phyloP scores from a whole-genome alignment of 148 eudicot genomes.

The Persicaria maculosa region DNA sequence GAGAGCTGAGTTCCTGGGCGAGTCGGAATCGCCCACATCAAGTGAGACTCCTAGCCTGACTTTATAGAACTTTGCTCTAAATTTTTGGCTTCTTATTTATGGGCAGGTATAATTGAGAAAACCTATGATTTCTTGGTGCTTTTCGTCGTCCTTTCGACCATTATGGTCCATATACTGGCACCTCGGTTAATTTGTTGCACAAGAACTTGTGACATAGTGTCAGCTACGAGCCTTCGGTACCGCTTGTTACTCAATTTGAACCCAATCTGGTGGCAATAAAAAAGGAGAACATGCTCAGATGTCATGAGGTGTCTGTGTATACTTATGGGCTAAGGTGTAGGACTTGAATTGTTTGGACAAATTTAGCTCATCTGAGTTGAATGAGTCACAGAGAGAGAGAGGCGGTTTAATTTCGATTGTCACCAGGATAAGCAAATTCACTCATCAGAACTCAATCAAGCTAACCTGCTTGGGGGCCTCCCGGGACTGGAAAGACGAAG shows the following conservation, averaged over 20 bases:
- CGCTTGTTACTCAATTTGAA: too few species aligned
- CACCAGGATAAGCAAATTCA: slow-evolving; percentile 13
- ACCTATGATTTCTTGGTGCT: background rate
- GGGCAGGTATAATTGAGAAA: background rate
- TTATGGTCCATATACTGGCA: background rate
- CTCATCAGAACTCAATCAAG: slow-evolving; percentile 21
- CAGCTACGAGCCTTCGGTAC: background rate
- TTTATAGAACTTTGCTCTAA: background rate
- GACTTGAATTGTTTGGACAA: background rate
- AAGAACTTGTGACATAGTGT: background rate
- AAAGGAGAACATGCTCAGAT: too few species aligned
- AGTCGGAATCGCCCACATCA: slow-evolving; percentile 22
- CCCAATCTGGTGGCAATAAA: too few species aligned
- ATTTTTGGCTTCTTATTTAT: slow-evolving; percentile 1
- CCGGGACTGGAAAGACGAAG: slow-evolving; percentile 65
- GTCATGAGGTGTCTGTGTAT: too few species aligned
- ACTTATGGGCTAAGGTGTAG: too few species aligned
- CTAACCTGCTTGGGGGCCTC: slow-evolving; percentile 72
- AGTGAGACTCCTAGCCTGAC: slow-evolving; percentile 15
- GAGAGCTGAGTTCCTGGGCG: slow-evolving; percentile 76
- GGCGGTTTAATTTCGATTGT: slow-evolving; percentile 21
- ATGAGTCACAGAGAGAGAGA: slow-evolving; percentile 27
- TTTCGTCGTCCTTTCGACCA: background rate
- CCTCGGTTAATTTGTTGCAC: background rate
- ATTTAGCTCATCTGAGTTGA: slow-evolving; percentile 10